Evolutionary conservation across 2,329 filamentous ascomycete genomes (phyloP), one percentile per base, ranked within the genome.

Genomic region (Aureobasidium sp.): DNA sequence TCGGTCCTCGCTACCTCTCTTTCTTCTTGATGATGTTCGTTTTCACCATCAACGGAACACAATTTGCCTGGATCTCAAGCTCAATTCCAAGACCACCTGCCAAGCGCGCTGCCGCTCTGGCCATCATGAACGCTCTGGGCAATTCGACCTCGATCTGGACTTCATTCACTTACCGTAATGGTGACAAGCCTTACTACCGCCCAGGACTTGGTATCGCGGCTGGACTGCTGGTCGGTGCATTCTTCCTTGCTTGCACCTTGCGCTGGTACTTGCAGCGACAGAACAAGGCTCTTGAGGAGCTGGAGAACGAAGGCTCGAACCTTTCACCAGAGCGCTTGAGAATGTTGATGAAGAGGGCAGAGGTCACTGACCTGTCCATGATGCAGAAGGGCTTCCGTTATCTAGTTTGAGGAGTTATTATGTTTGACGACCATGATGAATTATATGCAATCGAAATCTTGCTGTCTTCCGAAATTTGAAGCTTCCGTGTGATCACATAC

Each of bases 41-140:
- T 62, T 83, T 83, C 65, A 76, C 79, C 16, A 79, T 80, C 70
- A 81, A 82, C 71, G 78, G 78, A 37, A 81, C 79, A 82, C 67
- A 83, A 52, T 90, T 86, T 69, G 87, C 86, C 2, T 94, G 89
- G 89, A 90, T 92, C 65, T 85, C 82, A 50, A 90, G 88, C 70
- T 87, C 86, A 1, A 79, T 93, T 57, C 88, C 89, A 0, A 83
- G 89, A 5, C 89, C 90, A 3, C 87, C 88, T 0, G 85, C 88
- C 2, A 92, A 92, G 76, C 82, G 88, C 63, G 85, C 86, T 2
- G 84, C 87, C 0, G 88, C 87, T 0, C 72, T 93, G 5, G 89
- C 88, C 1, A 85, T 87, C 64, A 90, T 92, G 73, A 93, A 93
- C 69, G 86, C 86, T 2, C 79, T 90, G 10, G 83, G 81, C 21